phyloP scores from a whole-genome alignment of 164 flowering plant genomes.

The Piper longum region DNA sequence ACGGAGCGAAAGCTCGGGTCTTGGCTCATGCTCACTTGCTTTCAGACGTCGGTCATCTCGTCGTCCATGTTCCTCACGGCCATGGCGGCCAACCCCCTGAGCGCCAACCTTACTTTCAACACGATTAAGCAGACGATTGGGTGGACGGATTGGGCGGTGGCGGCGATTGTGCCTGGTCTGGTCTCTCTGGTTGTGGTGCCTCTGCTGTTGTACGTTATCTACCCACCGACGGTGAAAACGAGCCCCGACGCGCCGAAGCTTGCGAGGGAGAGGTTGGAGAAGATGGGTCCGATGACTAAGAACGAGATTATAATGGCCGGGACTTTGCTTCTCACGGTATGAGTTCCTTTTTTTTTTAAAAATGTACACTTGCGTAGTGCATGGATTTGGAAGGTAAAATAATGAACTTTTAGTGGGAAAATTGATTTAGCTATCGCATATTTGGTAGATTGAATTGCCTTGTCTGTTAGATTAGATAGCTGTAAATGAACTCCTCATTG shows the following conservation, averaged over 20 bases:
- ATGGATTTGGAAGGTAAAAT: too few species aligned
- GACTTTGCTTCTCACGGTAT: constrained; percentile 81
- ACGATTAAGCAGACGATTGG: constrained; percentile 60
- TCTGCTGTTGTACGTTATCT: constrained; percentile 54
- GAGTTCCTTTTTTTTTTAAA: neutral
- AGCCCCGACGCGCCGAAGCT: constrained; percentile 91
- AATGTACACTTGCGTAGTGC: too few species aligned
- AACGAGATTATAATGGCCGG: constrained; percentile 79
- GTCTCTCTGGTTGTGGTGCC: constrained; percentile 73
- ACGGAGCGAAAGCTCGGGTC: constrained; percentile 63
- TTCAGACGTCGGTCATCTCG: constrained; percentile 81
- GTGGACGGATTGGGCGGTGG: constrained; percentile 93
- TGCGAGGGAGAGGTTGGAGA: constrained; percentile 71
- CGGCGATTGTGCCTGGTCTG: constrained; percentile 83
- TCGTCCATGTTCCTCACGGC: constrained; percentile 88
- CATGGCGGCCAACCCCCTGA: constrained; percentile 90
- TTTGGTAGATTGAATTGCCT: too few species aligned
- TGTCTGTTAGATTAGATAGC: too few species aligned
- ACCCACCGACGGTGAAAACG: constrained; percentile 72
- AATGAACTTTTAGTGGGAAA: too few species aligned
- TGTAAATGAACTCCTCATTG: too few species aligned
- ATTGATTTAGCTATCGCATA: too few species aligned
- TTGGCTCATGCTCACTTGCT: constrained; percentile 89
- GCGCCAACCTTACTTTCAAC: constrained; percentile 53
- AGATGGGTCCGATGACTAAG: constrained; percentile 82